Percentiles rank a stretch among this genome's conserved stretches.
Evolutionary conservation across 495 filamentous ascomycete genomes (phyloP).

Genomic region (Terfezia boudieri): DNA sequence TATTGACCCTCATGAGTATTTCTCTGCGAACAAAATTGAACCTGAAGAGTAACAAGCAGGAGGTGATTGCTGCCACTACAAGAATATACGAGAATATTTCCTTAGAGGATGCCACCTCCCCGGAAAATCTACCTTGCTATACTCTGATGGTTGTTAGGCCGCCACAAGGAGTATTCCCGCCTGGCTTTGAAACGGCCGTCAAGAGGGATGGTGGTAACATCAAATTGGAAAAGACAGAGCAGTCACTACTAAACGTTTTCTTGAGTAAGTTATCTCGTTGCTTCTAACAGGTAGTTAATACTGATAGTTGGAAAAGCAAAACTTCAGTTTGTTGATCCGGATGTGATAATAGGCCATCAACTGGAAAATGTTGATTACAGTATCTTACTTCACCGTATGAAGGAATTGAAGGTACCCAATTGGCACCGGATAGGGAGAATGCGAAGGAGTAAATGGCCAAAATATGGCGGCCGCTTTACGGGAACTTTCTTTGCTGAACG

Average conservation of each 20-base stretch:
- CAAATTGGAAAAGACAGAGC: slow-evolving; percentile 60
- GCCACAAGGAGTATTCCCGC: slow-evolving; percentile 45
- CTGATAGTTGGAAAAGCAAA: slow-evolving; percentile 20
- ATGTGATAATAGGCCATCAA: slow-evolving; percentile 87
- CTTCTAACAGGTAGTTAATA: neutral
- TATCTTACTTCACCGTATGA: slow-evolving; percentile 64
- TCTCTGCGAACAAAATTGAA: slow-evolving; percentile 74
- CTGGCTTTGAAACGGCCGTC: slow-evolving; percentile 59
- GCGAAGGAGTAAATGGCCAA: slow-evolving; percentile 66
- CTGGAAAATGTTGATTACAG: slow-evolving; percentile 93
- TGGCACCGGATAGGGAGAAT: slow-evolving; percentile 86
- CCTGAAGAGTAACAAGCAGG: slow-evolving; percentile 84
- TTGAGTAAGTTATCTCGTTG: slow-evolving; percentile 27
- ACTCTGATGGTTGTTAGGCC: slow-evolving; percentile 86
- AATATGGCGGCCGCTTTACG: slow-evolving; percentile 60
- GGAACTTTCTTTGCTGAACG: slow-evolving; percentile 83
- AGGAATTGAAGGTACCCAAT: slow-evolving; percentile 70
- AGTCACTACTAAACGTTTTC: slow-evolving; percentile 63
- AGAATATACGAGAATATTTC: slow-evolving; percentile 81
- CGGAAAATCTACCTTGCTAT: slow-evolving; percentile 69
- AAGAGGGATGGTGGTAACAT: slow-evolving; percentile 43
- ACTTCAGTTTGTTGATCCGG: slow-evolving; percentile 68
- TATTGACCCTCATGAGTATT: slow-evolving; percentile 83
- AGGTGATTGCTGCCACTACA: slow-evolving; percentile 74
- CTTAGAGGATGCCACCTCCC: slow-evolving; percentile 63